Conservation (phyloP, 495 filamentous ascomycete species). For the Physcia stellaris region DNA sequence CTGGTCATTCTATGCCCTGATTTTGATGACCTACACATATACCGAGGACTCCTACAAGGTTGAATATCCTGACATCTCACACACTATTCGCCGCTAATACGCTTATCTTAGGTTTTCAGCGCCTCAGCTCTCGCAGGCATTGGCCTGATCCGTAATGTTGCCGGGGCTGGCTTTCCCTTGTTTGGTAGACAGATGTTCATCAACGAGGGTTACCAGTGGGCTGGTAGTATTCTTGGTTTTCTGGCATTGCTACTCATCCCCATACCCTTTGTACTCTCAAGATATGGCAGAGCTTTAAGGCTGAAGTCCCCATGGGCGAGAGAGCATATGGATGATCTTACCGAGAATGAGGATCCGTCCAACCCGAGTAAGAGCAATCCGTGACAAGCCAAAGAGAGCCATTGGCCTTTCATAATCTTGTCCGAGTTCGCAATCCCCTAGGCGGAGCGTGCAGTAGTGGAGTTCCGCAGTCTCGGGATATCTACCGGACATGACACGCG, state of each 20-base stretch:
- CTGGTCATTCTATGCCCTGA: conserved; percentile 23
- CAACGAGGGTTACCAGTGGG: conserved; percentile 52
- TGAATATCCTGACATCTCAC: background rate
- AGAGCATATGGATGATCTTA: conserved; percentile 26
- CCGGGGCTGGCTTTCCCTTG: conserved; percentile 32
- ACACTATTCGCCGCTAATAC: background rate
- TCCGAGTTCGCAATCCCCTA: too few relatives aligned
- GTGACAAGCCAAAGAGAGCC: too few relatives aligned
- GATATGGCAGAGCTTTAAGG: conserved; percentile 23
- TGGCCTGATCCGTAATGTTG: conserved; percentile 27
- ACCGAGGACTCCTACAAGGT: conserved; percentile 19
- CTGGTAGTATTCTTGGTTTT: conserved; percentile 41
- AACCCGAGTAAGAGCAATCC: too few relatives aligned
- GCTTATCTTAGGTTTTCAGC: conserved; percentile 10
- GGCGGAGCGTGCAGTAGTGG: too few relatives aligned
- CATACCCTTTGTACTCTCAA: conserved; percentile 28
- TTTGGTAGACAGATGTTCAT: conserved; percentile 45
- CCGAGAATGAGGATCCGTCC: conserved; percentile 10
- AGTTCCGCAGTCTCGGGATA: too few relatives aligned
- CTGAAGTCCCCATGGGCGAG: conserved; percentile 29
- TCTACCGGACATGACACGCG: too few relatives aligned
- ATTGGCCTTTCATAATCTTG: too few relatives aligned
- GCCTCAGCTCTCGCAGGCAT: conserved; percentile 31
- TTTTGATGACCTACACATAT: conserved; percentile 20
- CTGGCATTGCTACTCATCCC: conserved; percentile 38